Percentiles rank a stretch among this genome's conserved stretches.
phyloP scores from a whole-genome alignment of 148 eudicot genomes.

The Chenopodium formosanum region DNA sequence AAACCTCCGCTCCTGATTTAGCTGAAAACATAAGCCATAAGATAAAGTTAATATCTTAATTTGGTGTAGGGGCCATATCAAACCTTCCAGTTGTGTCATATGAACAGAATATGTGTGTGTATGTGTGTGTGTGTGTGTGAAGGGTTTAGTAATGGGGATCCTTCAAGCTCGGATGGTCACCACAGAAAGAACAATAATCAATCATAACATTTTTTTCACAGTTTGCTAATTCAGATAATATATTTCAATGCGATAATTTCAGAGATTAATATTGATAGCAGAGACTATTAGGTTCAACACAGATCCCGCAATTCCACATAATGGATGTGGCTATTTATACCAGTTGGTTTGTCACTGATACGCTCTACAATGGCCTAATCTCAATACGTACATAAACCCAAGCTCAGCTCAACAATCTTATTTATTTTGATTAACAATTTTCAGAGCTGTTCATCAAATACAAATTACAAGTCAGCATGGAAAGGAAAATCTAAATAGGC shows the following conservation, averaged over 20 bases:
- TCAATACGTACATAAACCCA: not conserved
- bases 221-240: not conserved
- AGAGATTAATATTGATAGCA: not conserved
- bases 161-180: not conserved
- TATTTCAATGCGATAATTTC: not conserved
- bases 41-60: not conserved
- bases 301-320: not conserved
- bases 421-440: not conserved
- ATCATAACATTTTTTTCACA: not conserved
- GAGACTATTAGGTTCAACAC: not conserved
- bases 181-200: not conserved
- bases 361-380: not conserved
- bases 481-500: not conserved
- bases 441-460: not conserved
- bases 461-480: not conserved
- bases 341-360: not conserved
- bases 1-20: constrained; percentile 66
- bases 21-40: constrained; percentile 42
- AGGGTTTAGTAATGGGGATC: not conserved
- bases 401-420: not conserved
- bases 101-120: not conserved
- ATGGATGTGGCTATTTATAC: not conserved
- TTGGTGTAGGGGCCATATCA: not conserved
- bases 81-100: not conserved
- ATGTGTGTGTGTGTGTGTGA: not conserved